Evolutionary conservation across 164 flowering plant species (phyloP).

Genomic region (Sextonia rubra): DNA sequence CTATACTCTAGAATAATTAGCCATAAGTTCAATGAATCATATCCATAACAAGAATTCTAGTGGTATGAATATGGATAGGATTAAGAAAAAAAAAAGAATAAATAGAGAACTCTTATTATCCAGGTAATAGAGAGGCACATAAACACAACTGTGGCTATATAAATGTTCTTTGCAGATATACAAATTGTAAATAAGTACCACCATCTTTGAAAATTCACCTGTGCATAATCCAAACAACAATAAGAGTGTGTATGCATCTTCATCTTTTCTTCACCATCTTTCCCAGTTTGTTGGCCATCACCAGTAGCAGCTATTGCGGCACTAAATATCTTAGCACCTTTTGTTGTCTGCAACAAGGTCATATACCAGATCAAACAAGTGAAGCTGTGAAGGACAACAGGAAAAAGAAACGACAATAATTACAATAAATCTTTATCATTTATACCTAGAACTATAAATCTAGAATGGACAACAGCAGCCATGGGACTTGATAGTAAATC

Average conservation of each 20-base stretch:
- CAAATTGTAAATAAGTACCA: background rate
- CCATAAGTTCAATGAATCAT: too few relatives aligned
- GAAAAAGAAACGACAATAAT: background rate
- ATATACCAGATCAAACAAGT: constrained; percentile 1
- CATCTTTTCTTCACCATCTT: constrained; percentile 82
- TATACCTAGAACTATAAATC: background rate
- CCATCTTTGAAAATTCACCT: constrained; percentile 44
- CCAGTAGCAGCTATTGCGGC: constrained; percentile 80
- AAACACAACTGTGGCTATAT: background rate
- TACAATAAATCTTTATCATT: background rate
- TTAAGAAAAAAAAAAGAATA: too few relatives aligned
- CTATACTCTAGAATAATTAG: too few relatives aligned
- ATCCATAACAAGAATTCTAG: too few relatives aligned
- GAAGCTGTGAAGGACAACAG: background rate
- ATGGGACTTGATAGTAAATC: background rate
- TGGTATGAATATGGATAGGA: too few relatives aligned
- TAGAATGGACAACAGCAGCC: background rate
- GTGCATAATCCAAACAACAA: constrained; percentile 90
- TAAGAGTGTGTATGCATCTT: constrained; percentile 96
- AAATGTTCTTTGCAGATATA: background rate
- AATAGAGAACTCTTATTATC: background rate
- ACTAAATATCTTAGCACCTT: constrained; percentile 74
- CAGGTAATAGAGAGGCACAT: too few relatives aligned
- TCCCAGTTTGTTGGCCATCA: constrained; percentile 48
- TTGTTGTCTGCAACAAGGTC: constrained; percentile 63